A percentile compares a stretch with the other conserved stretches of the same genome.
Evolutionary conservation across 768 basidiomycete genomes (phyloP).

Genomic region (Chalciporus piperatus): DNA sequence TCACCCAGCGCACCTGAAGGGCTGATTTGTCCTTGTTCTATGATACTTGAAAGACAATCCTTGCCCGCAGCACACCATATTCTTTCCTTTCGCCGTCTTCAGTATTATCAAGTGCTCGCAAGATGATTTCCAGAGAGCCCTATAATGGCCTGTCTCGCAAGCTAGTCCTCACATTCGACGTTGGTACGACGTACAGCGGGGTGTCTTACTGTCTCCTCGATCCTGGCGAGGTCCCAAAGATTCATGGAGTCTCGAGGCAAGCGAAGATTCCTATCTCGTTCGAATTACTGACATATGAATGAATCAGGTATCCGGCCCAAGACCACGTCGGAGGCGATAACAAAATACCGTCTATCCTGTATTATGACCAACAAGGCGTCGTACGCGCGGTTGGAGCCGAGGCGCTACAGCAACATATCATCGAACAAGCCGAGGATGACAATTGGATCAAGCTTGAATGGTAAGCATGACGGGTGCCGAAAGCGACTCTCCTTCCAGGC

Average conservation of each 20-base stretch:
- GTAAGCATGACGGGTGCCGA: slow-evolving; percentile 17
- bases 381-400: slow-evolving; percentile 45
- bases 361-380: slow-evolving; percentile 41
- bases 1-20: not conserved
- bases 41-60: not conserved
- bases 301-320: slow-evolving; percentile 43
- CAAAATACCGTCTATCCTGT: slow-evolving; percentile 48
- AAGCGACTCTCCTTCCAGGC: not conserved
- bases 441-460: slow-evolving; percentile 39
- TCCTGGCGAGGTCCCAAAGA: slow-evolving; percentile 32
- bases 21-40: not conserved
- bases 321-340: slow-evolving; percentile 44
- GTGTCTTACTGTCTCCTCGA: slow-evolving; percentile 37
- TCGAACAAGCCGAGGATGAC: slow-evolving; percentile 39
- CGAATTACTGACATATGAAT: not conserved
- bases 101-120: not conserved
- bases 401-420: slow-evolving; percentile 32
- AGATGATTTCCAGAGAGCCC: slow-evolving; percentile 28
- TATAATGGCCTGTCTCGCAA: slow-evolving; percentile 41
- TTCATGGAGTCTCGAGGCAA: slow-evolving; percentile 29
- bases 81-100: not conserved
- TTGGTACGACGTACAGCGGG: slow-evolving; percentile 44
- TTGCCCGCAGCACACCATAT: not conserved
- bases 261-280: not conserved
- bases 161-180: slow-evolving; percentile 42